Conservation (phyloP, 495 filamentous ascomycete genomes). For the Diplogelasinospora grovesii region DNA sequence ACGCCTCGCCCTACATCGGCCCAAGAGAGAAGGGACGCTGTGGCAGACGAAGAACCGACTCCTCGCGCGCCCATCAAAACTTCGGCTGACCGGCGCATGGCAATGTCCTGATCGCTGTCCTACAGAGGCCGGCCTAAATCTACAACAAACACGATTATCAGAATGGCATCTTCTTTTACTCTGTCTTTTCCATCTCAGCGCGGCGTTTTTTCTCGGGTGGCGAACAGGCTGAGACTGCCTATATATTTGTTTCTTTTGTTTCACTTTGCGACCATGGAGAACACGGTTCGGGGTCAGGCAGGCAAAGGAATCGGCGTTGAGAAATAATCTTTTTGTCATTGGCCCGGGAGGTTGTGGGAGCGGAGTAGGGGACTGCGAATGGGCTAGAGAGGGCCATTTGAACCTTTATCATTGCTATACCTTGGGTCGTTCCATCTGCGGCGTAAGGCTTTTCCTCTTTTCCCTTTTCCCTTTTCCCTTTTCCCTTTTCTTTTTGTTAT, state of each 20-base stretch:
- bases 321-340: background rate
- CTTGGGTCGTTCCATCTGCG: no score
- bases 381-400: no score
- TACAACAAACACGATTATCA: no score
- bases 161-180: conserved; percentile 5
- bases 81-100: no score
- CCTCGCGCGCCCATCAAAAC: conserved; percentile 20
- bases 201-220: conserved; percentile 17
- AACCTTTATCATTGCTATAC: no score
- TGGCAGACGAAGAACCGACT: conserved; percentile 25
- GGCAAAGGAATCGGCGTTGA: conserved; percentile 6
- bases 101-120: no score
- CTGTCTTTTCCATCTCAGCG: conserved; percentile 12
- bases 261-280: conserved; percentile 1
- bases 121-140: no score
- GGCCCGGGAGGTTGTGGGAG: background rate
- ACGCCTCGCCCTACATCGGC: conserved; percentile 22
- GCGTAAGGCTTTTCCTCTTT: no score
- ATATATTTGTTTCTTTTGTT: conserved; percentile 5
- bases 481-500: background rate
- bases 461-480: no score
- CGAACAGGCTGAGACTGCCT: conserved; percentile 15
- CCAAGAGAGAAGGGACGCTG: background rate
- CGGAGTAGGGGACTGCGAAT: no score
- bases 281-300: background rate